Base-by-base conservation (phyloP, 768 basidiomycete genomes). In the Dendrothele bispora region DNA sequence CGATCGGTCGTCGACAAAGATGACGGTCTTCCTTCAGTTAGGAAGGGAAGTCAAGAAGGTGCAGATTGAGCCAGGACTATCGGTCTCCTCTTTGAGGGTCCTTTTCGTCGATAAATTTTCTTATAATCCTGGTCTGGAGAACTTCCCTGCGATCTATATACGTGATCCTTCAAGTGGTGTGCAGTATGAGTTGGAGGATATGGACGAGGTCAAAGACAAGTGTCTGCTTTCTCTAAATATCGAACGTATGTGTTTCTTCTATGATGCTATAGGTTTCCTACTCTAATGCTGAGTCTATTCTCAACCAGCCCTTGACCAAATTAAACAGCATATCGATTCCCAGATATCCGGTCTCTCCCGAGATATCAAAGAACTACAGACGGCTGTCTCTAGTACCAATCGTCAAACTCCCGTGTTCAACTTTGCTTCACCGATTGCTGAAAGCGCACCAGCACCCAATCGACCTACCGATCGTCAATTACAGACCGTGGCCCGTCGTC, bases 321-420 rank as follows among this genome's bases (percentile, higher is more conserved):
- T 99, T 65, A 98, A 95, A 63, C 93, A 98, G 60, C 95, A 99
- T 62, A 95, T 99, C 55, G 95, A 99, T 60, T 60, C 82, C 2
- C 94, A 95, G 58, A 95, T 99, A 52, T 84, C 89, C 0, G 72
- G 72, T 0, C 72, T 99, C 15, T 83, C 91, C 25, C 86, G 87
- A 54, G 94, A 98, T 50, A 80, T 98, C 67, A 92, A 93, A 55
- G 95, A 98, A 34, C 78, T 98, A 56, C 86, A 83, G 58, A 71
- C 74, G 2, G 73, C 77, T 3, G 82, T 98, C 29, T 62, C 74
- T 21, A 72, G 64, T 51, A 74, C 67, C 46, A 74, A 79, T 22
- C 78, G 86, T 43, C 68, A 78, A 6, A 79, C 85, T 1, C 66
- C 74, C 20, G 69, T 75, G 32, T 76, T 82, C 49, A 66, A 78